Base-by-base conservation (phyloP, 2,329 filamentous ascomycete species). In the Didymella exigua region DNA sequence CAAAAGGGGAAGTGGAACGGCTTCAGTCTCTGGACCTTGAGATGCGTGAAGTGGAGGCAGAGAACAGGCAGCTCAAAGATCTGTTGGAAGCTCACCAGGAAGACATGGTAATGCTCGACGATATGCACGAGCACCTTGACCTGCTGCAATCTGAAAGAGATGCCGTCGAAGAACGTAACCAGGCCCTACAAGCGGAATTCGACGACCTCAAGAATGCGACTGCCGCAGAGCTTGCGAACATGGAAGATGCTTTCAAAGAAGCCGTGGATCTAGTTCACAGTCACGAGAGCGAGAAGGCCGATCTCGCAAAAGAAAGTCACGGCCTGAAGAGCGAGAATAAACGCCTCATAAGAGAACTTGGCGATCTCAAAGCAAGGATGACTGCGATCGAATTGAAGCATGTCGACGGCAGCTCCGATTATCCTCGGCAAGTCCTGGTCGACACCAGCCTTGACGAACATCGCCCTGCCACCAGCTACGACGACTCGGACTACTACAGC, bases 401-500 rank as follows among this genome's bases (percentile, higher is more conserved):
- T 5, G 42, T 62, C 19, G 61, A 67, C 41, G 61, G 60, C 10
- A 60, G 45, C 29, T 43, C 59, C 0, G 47, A 58, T 2, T 64
- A 59, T 36, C 67, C 67, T 9, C 49, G 58, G n/a, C 64, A 64
- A 16, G 7, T 6, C 5, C n/a, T n/a, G 9, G 36, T 38, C 16
- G 57, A 72, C 30, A 66, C 66, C 34, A 74, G 69, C 49, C 69
- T 74, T 23, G 70, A 74, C 31, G 72, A 73, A 36, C 67, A 69
- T 4, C 62, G 69, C 6, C 69, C 71, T n/a, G 72, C 71, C n/a
- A 74, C 71, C 9, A 70, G 66, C 30, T 66, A 73, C 40, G 68
- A 70, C 33, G 69, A 73, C 43, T 75, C 72, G 16, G 72, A 75
- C 40, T 75, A 75, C 48, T 75, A 72, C 55, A 74, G 71, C 42